Evolutionary conservation across 352 stramenopile species (phyloP).

Genomic region (Pythium insidiosum): DNA sequence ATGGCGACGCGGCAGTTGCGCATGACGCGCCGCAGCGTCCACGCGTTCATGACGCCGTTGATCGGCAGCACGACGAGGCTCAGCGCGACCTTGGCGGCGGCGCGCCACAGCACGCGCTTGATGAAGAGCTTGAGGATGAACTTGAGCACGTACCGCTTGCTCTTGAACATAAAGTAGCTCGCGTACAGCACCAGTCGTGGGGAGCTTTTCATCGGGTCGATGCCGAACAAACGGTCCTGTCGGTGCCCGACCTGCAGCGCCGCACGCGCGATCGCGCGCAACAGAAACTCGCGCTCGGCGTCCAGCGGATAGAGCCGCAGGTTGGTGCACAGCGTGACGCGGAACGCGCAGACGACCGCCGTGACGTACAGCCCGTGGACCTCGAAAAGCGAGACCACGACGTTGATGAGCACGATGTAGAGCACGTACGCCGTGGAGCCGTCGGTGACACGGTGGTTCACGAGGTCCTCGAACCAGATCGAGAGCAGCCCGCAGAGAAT

Average conservation of each 20-base stretch:
- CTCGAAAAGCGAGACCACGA: constrained; percentile 36
- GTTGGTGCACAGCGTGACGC: constrained; percentile 28
- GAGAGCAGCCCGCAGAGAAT: constrained; percentile 31
- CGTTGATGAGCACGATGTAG: constrained; percentile 31
- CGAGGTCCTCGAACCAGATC: constrained; percentile 20
- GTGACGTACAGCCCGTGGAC: constrained; percentile 33
- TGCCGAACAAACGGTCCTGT: constrained; percentile 35
- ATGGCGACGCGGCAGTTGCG: constrained; percentile 40
- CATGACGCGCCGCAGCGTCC: constrained; percentile 34
- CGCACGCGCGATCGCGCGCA: constrained; percentile 29
- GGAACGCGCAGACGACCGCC: constrained; percentile 30
- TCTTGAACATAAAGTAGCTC: constrained; percentile 38
- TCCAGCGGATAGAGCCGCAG: constrained; percentile 37
- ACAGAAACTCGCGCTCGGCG: constrained; percentile 41
- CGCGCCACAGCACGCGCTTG: constrained; percentile 39
- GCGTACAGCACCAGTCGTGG: constrained; percentile 25
- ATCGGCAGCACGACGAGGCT: constrained; percentile 37
- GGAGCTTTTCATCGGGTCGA: constrained; percentile 40
- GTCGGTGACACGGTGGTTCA: constrained; percentile 10
- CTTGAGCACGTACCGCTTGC: constrained; percentile 44
- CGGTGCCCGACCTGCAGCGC: constrained; percentile 36
- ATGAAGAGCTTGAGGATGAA: constrained; percentile 53
- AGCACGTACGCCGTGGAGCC: constrained; percentile 14
- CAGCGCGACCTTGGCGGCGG: constrained; percentile 26
- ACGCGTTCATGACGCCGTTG: constrained; percentile 36